Base-by-base conservation (phyloP, 2,329 filamentous ascomycete species). In the Aspergillus viridinutans region DNA sequence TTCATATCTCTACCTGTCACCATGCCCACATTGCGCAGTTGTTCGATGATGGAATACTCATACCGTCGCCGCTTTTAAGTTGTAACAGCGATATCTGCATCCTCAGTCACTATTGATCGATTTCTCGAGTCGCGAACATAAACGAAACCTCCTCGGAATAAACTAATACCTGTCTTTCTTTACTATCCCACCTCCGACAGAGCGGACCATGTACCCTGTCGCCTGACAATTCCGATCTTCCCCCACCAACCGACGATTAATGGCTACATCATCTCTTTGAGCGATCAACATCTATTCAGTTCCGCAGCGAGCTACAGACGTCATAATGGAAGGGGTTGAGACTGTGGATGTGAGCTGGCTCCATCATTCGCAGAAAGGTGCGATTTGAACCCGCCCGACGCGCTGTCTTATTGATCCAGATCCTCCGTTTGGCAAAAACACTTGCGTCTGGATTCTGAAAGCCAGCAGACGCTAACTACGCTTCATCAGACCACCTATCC, bases 341-440 rank as follows among this genome's bases (percentile, higher is more conserved):
- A 87, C 88, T 64, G 84, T 95, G 69, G 91, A 96, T 76, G 90
- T 95, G 70, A 92, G 89, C 75, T 96, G 91, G 91, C 89, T 95
- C 80, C 89, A 94, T 76, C 89, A 90, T 71, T 85, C 88, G 66
- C 85, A 87, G 62, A 92, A 89, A 88, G 90, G 91, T 90, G 81
- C 75, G 82, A 76, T 50, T 26, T 48, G 21, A 23, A 35, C 35
- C 48, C 49, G n/a, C 21, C 26, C 20, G 49, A 25, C 43, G 21
- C 12, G 7, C 3, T 47, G 21, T 21, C 21, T 23, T 8, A 23
- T 14, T 25, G 43, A 21, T 43, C 40, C 55, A 29, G 48, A 38
- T 47, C 12, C 47, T 29, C 40, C 21, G 10, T 21, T 42, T 26
- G 20, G 10, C 17, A 7, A 40, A 32, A 35, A 32, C n/a, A 49